Evolutionary conservation across 2,329 filamentous ascomycete genomes (phyloP).

Genomic region (Knoxdaviesia capensis): DNA sequence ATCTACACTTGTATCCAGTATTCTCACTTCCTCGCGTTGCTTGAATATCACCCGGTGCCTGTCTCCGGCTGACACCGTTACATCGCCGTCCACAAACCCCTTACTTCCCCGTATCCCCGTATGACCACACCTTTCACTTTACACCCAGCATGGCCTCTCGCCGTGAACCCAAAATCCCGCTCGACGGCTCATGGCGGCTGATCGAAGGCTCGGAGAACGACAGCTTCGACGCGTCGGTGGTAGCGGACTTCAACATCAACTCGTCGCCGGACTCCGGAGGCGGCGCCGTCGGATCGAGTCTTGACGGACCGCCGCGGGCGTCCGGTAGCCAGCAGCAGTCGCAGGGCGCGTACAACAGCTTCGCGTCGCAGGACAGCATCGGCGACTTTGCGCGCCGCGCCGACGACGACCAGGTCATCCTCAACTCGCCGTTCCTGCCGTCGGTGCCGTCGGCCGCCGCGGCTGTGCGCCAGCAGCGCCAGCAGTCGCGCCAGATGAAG

Average conservation of each 20-base stretch:
- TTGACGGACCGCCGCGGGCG: too few relatives aligned
- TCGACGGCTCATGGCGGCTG: slow-evolving; percentile 39
- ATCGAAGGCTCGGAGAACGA: slow-evolving; percentile 38
- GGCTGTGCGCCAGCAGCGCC: slow-evolving; percentile 4
- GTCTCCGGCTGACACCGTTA: too few relatives aligned
- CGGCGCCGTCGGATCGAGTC: too few relatives aligned
- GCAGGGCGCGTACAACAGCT: slow-evolving; percentile 19
- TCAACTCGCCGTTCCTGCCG: slow-evolving; percentile 33
- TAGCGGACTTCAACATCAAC: slow-evolving; percentile 14
- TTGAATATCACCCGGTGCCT: too few relatives aligned
- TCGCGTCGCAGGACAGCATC: slow-evolving; percentile 33
- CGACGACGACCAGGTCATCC: slow-evolving; percentile 33
- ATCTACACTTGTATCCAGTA: too few relatives aligned
- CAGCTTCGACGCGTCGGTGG: slow-evolving; percentile 35
- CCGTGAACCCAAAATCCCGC: background rate
- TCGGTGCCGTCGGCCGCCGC: slow-evolving; percentile 20
- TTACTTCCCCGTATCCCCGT: too few relatives aligned
- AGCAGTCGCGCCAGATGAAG: slow-evolving; percentile 7
- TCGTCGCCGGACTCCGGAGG: too few relatives aligned
- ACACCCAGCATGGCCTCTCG: too few relatives aligned
- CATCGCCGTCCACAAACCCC: too few relatives aligned
- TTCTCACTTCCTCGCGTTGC: too few relatives aligned
- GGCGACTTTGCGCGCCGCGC: slow-evolving; percentile 30
- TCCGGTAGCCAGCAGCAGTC: slow-evolving; percentile 17
- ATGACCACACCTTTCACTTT: too few relatives aligned